Evolutionary conservation across 2,329 filamentous ascomycete species (phyloP).

Genomic region (Colletotrichum godetiae): DNA sequence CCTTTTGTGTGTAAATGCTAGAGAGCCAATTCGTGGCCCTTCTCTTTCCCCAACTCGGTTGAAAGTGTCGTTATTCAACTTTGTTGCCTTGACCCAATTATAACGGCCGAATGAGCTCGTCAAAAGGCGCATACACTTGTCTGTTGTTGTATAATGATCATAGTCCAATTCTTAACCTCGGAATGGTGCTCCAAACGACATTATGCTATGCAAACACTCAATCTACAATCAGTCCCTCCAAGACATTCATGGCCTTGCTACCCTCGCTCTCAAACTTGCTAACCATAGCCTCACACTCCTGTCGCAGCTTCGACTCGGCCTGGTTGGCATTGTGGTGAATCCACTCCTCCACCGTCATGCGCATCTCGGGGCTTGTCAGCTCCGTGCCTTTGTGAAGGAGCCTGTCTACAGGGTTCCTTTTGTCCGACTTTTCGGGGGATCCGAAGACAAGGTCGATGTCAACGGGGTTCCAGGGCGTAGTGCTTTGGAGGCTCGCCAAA

Average conservation of each 20-base stretch:
- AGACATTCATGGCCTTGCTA: constrained; percentile 76
- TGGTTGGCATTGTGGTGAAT: constrained; percentile 82
- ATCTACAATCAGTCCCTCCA: constrained; percentile 78
- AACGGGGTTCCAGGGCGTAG: constrained; percentile 75
- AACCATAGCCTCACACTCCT: constrained; percentile 87
- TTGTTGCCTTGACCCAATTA: background rate
- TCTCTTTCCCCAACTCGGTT: background rate
- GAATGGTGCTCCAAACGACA: constrained; percentile 7
- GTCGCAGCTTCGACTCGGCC: constrained; percentile 82
- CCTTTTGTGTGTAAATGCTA: background rate
- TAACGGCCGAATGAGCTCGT: background rate
- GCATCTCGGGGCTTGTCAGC: constrained; percentile 81
- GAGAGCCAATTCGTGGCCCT: background rate
- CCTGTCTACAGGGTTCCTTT: constrained; percentile 63
- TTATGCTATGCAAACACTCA: constrained; percentile 40
- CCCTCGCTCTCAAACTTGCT: constrained; percentile 87
- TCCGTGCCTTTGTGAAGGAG: constrained; percentile 67
- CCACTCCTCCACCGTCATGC: constrained; percentile 96
- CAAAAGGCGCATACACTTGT: background rate
- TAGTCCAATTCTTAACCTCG: constrained; percentile 19
- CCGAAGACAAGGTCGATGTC: constrained; percentile 81
- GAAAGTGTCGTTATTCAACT: background rate
- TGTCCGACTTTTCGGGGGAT: constrained; percentile 56
- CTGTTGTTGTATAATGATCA: constrained; percentile 22
- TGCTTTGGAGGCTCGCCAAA: constrained; percentile 66